Evolutionary conservation across 805 yeast genomes (phyloP).

Genomic region (Yarrowia deformans): DNA sequence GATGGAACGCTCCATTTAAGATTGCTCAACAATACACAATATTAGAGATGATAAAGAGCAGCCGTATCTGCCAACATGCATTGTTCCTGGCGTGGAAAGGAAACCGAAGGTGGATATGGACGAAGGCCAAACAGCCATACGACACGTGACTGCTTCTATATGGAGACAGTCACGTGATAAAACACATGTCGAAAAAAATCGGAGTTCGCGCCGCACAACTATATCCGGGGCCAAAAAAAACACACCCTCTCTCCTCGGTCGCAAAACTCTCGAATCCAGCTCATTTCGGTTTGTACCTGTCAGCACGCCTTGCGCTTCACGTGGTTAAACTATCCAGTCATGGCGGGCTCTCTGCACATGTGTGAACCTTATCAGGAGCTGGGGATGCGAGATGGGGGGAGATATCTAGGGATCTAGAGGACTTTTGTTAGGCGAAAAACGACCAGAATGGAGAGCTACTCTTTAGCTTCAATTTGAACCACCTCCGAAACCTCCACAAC

Average conservation of each 20-base stretch:
- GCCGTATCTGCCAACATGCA: constrained; percentile 23
- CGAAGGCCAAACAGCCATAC: no score
- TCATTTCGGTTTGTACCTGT: constrained; percentile 28
- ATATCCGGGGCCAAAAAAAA: no score
- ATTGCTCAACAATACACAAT: constrained; percentile 36
- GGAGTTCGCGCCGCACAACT: neutral
- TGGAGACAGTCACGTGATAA: no score
- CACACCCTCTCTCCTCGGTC: no score
- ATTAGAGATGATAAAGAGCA: constrained; percentile 36
- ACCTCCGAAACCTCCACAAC: neutral
- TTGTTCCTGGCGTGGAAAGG: constrained; percentile 8
- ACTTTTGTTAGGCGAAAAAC: neutral
- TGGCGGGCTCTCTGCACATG: constrained; percentile 36
- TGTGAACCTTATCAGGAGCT: constrained; percentile 22
- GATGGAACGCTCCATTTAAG: constrained; percentile 18
- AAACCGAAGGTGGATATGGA: no score
- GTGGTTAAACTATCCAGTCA: constrained; percentile 32
- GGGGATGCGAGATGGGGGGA: neutral
- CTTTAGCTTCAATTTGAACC: neutral
- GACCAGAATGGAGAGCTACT: neutral
- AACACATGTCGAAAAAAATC: no score
- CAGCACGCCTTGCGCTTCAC: constrained; percentile 38
- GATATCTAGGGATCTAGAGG: neutral
- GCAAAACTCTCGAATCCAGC: neutral
- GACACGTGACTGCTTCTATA: no score